Evolutionary conservation across 371 early-diverging fungal species (phyloP), one percentile per base, ranked within the genome.

Genomic region (Blastocladiella emersonii): DNA sequence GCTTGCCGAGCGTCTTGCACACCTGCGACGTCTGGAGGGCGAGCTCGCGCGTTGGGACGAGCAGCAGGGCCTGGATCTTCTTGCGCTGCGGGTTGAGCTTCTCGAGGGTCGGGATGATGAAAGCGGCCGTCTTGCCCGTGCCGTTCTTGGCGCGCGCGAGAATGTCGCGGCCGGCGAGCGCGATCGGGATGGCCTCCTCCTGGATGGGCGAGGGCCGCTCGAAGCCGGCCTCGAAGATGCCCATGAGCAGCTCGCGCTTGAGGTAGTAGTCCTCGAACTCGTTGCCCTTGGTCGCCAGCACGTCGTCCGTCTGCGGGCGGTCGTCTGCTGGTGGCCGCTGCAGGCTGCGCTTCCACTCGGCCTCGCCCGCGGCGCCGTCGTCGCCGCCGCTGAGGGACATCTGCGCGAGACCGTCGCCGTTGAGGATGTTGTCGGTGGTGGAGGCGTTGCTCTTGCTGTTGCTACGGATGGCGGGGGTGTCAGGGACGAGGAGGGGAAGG

Each of bases 151-250:
- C 93, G 65, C 95, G 78, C 10, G 96, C 98, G 45, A 96, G 79
- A 57, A 98, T 91, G 74, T 99, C 96, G 65, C 93, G 78, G 7
- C 96, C 97, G 25, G 93, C 85, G 49, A 98, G 82, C 3, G 96
- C 93, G 68, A 95, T 91, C 23, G 97, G 98, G 66, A 99, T 97
- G 30, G 97, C 83, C 77, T 96, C 97, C 82, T 97, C 98, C 77
- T 99, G 99, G 71, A 99, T 98, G 57, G 98, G 98, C 43, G 95
- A 92, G 25, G 99, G 99, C 43, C 85, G 83, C 73, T 98, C 98
- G 76, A 95, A 99, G 34, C 99, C 99, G 39, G 93, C 93, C 72
- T 95, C 93, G 73, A 95, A 97, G 59, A 98, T 93, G 35, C 98
- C 98, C 92, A 98, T 98, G 63, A 97, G 74, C 56, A 99, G 76